These are phyloP conservation scores for Ganoderma multipileum DNA, from an alignment of 1,284 basidiomycete species.

Conservation along the genomic window DNA sequence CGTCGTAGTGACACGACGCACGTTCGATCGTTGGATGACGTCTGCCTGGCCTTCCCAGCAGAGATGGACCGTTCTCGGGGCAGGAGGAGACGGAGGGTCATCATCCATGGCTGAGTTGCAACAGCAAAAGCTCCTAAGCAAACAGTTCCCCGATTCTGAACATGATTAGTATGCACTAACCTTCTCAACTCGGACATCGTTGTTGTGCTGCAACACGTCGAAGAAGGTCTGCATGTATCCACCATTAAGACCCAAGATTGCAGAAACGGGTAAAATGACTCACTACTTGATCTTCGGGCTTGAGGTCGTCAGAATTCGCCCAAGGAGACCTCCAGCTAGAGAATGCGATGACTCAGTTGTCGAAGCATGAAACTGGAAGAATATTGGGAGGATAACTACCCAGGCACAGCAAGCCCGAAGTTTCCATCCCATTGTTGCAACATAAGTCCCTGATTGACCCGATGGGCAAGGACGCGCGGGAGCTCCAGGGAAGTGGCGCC, in stretches of 20 bases:
- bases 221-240: neutral
- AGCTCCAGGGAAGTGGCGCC: neutral
- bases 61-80: neutral
- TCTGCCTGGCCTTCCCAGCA: neutral
- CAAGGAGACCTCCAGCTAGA: neutral
- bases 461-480: neutral
- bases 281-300: neutral
- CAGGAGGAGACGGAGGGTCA: neutral
- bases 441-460: neutral
- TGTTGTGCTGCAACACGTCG: neutral
- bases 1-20: neutral
- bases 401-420: neutral
- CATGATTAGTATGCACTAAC: neutral
- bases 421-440: neutral
- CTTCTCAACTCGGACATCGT: neutral
- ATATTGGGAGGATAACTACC: too few species aligned
- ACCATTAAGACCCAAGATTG: neutral
- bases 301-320: too few species aligned
- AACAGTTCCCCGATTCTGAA: too few species aligned
- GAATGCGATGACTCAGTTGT: neutral
- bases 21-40: too few species aligned
- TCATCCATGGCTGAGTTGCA: neutral
- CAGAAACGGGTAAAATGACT: neutral
- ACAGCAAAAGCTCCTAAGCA: neutral
- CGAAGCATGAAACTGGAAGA: too few species aligned